Evolutionary conservation across 2,329 filamentous ascomycete species (phyloP).

Genomic region (Ophiostoma ulmi): DNA sequence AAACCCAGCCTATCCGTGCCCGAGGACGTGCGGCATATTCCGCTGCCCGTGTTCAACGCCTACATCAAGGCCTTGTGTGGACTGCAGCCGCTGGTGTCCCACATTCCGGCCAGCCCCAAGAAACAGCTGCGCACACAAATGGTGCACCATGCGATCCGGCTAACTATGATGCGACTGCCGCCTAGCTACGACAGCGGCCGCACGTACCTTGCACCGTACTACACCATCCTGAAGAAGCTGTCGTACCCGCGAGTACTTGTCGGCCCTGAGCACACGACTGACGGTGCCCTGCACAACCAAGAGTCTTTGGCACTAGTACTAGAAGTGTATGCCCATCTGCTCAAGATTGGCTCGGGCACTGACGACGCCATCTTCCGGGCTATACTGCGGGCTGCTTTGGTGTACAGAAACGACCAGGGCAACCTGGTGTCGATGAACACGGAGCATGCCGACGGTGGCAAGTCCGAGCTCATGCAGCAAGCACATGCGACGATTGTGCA

Average conservation of each 20-base stretch:
- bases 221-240: conserved; percentile 39
- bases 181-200: conserved; percentile 30
- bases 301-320: conserved; percentile 35
- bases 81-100: conserved; percentile 34
- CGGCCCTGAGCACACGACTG: conserved; percentile 25
- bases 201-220: conserved; percentile 38
- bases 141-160: conserved; percentile 37
- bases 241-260: conserved; percentile 35
- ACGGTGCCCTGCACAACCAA: conserved; percentile 29
- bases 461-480: conserved; percentile 16
- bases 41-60: conserved; percentile 42
- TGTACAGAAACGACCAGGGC: neutral
- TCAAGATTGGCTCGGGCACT: conserved; percentile 30
- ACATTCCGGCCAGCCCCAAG: conserved; percentile 26
- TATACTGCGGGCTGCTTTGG: neutral
- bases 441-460: neutral
- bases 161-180: conserved; percentile 32
- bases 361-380: conserved; percentile 33
- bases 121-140: conserved; percentile 27
- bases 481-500: conserved; percentile 26
- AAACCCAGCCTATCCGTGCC: neutral
- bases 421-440: neutral
- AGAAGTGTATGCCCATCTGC: conserved; percentile 32
- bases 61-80: conserved; percentile 50
- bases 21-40: conserved; percentile 29